Percentiles rank a stretch among this genome's conserved stretches.
Conservation (phyloP, 139 green algal species). For the Volvox africanus region DNA sequence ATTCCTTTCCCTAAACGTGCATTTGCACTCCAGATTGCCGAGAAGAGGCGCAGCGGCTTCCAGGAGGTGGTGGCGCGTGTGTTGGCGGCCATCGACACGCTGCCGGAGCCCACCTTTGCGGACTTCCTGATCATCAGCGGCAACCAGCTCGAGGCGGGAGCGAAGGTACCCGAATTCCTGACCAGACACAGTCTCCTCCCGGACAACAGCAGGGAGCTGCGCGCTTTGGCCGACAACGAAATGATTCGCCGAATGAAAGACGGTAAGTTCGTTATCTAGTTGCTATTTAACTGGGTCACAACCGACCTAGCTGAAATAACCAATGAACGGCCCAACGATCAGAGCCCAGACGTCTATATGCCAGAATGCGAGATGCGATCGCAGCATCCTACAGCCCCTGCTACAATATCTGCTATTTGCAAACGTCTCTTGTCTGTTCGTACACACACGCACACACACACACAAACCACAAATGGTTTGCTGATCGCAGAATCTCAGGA, state of each 20-base stretch:
- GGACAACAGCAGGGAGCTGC: conserved; percentile 12
- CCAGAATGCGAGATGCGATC: too few relatives aligned
- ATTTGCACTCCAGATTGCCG: conserved; percentile 18
- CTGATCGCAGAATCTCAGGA: background rate
- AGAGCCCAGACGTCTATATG: too few relatives aligned
- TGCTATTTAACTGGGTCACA: background rate
- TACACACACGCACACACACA: too few relatives aligned
- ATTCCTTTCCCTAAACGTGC: too few relatives aligned
- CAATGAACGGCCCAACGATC: too few relatives aligned
- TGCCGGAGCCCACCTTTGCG: conserved; percentile 19
- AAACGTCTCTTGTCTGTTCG: too few relatives aligned
- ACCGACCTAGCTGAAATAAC: too few relatives aligned
- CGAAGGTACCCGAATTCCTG: conserved; percentile 39
- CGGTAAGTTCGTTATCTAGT: background rate
- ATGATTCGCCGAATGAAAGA: conserved; percentile 25
- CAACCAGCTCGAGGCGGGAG: conserved; percentile 13
- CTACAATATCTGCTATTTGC: too few relatives aligned
- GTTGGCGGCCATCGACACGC: background rate
- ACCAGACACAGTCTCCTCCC: conserved; percentile 6
- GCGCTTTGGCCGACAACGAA: conserved; percentile 1
- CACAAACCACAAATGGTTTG: too few relatives aligned
- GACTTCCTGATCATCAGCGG: conserved; percentile 38
- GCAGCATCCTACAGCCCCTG: too few relatives aligned
- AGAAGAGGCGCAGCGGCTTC: conserved; percentile 50
- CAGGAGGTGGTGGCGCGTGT: conserved; percentile 43